Evolutionary conservation across 805 yeast species (phyloP), one percentile per base, ranked within the genome.

Genomic region (Spathaspora gorwiae): DNA sequence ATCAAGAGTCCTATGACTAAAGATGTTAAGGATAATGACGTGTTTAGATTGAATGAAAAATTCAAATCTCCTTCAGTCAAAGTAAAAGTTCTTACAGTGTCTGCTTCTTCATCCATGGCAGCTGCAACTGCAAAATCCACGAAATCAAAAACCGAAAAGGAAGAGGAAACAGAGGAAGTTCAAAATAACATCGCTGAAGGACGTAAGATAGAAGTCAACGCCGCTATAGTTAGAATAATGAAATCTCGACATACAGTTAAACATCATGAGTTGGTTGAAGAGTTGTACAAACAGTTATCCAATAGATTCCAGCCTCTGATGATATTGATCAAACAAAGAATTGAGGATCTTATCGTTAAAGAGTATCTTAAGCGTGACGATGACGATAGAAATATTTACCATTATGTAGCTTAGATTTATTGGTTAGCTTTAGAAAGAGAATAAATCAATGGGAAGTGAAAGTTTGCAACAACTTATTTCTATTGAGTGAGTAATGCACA

Each of bases 161-260:
- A 79, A 33, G 65, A 68, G 12, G 87, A 82, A 52, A 63, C 76
- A 9, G 65, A 66, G 13, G 74, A 73, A 43, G 83, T 87, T 0
- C 65, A 81, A 59, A 73, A 73, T n/a, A 65, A 71, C 33, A 70
- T 88, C 29, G 74, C 75, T 35, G 83, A 78, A 52, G 80, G 88
- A 5, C 72, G 96, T 46, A 73, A 79, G 47, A 73, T 75, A 45
- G 87, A 83, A 55, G 70, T 85, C 2, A 94, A 87, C 58, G 96
- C 97, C 1, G 94, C 95, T 0, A 77, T 90, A 45, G 95, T 90
- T 5, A 73, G 97, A 42, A 80, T 84, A n/a, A 83, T 90, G 92
- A 90, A 90, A 65, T 75, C 87, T 1, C 69, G 90, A 31, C 83
- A 81, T 53, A 64, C 72, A 0, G 53, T 84, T 44, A 69, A 62